These are phyloP conservation scores for Berberis vulgaris DNA, from an alignment of 164 flowering plant genomes.

Conservation along the genomic window DNA sequence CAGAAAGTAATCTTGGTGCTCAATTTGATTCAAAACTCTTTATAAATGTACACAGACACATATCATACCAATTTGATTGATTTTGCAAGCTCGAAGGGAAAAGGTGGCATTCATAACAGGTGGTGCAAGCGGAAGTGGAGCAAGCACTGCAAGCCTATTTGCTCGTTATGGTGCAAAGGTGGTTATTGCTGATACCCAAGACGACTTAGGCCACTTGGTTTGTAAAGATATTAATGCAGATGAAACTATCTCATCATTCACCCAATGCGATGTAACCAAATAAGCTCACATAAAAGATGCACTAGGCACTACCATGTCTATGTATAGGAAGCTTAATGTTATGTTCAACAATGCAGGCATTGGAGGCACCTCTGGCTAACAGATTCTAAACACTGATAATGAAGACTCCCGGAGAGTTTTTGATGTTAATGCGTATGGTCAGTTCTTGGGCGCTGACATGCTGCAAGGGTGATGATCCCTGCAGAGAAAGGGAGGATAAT, in stretches of 20 bases:
- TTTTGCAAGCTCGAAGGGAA: slow-evolving; percentile 3
- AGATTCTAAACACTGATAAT: slow-evolving; percentile 9
- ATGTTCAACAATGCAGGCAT: slow-evolving; percentile 38
- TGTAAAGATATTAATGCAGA: slow-evolving; percentile 2
- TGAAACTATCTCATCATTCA: neutral
- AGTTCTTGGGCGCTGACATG: slow-evolving; percentile 33
- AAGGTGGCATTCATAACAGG: slow-evolving; percentile 13
- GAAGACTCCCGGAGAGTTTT: slow-evolving; percentile 19
- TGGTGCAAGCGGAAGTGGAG: slow-evolving; percentile 8
- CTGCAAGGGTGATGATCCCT: slow-evolving; percentile 23
- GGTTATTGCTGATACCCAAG: slow-evolving; percentile 5
- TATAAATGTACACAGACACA: too few relatives aligned
- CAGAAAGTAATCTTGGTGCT: too few relatives aligned
- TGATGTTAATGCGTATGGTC: slow-evolving; percentile 19
- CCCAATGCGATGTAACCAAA: slow-evolving; percentile 8
- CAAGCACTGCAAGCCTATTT: slow-evolving; percentile 1
- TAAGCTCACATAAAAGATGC: slow-evolving; percentile 8
- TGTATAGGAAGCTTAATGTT: slow-evolving; percentile 30
- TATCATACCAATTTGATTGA: too few relatives aligned
- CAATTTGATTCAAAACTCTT: too few relatives aligned
- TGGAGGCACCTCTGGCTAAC: neutral
- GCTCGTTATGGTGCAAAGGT: slow-evolving; percentile 8
- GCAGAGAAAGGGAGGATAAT: slow-evolving; percentile 8
- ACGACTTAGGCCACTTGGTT: slow-evolving; percentile 4
- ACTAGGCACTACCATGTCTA: slow-evolving; percentile 9